A percentile compares a stretch with the other conserved stretches of the same genome.
Conservation (phyloP, 495 filamentous ascomycete species). For the Clavariopsis aquatica region DNA sequence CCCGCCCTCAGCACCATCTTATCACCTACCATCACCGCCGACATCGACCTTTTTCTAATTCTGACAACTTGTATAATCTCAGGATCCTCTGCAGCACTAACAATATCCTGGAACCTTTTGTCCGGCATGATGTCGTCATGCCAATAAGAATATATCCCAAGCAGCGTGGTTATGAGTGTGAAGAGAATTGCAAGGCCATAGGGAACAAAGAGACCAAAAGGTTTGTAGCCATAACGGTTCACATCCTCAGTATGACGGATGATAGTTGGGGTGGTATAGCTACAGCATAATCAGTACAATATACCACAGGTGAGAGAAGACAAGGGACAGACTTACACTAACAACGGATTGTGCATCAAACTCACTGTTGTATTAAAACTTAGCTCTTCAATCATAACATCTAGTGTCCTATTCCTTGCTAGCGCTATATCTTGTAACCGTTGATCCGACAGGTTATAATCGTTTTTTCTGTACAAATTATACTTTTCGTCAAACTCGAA, state of each 20-base stretch:
- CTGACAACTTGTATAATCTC: conserved; percentile 15
- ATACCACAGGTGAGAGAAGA: too few species aligned
- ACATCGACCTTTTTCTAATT: conserved; percentile 9
- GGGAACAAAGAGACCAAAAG: conserved; percentile 17
- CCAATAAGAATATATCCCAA: conserved; percentile 14
- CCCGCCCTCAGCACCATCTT: conserved; percentile 6
- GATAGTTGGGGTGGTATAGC: background rate
- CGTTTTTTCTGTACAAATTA: conserved; percentile 9
- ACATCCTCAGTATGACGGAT: background rate
- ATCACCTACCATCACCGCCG: background rate
- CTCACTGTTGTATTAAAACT: conserved; percentile 23
- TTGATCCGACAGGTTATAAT: conserved; percentile 3
- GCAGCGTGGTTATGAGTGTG: background rate
- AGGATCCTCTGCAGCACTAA: conserved; percentile 11
- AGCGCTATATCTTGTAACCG: conserved; percentile 14
- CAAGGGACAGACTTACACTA: conserved; percentile 14
- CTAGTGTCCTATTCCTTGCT: conserved; percentile 22
- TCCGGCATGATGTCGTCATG: conserved; percentile 15
- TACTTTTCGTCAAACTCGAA: conserved; percentile 18
- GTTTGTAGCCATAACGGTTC: conserved; percentile 23
- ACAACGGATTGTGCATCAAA: conserved; percentile 12
- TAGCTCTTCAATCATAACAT: conserved; percentile 26
- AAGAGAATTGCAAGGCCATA: conserved; percentile 16
- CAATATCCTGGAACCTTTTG: conserved; percentile 22
- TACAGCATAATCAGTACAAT: background rate